phyloP scores from a whole-genome alignment of 2,329 filamentous ascomycete species.

The Trichoderma sp. region DNA sequence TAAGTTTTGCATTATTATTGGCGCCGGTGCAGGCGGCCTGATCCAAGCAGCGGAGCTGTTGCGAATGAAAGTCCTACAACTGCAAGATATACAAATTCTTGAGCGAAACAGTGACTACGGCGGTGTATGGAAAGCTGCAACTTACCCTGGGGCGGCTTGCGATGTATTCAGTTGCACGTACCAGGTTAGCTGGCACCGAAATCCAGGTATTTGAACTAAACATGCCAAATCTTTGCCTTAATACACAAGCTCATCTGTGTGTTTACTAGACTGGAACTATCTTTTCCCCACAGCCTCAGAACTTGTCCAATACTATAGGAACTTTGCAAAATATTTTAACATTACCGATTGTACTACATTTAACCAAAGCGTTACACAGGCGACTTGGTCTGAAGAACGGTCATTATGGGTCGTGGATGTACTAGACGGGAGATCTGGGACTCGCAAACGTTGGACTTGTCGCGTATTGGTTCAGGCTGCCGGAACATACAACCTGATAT shows the following conservation, averaged over 20 bases:
- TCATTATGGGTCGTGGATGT: background rate
- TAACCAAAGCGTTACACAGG: background rate
- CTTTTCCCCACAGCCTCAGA: background rate
- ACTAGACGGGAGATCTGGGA: background rate
- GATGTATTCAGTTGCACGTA: background rate
- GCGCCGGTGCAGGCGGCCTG: background rate
- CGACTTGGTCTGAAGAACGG: background rate
- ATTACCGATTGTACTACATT: background rate
- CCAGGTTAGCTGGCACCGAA: background rate
- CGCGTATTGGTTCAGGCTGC: background rate
- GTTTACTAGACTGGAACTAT: background rate
- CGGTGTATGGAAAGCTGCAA: background rate
- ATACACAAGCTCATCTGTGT: background rate
- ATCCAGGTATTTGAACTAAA: background rate
- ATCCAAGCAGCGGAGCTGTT: background rate
- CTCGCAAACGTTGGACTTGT: background rate
- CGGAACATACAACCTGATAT: background rate
- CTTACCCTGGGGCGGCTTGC: background rate
- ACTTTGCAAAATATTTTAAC: background rate
- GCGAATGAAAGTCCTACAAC: background rate
- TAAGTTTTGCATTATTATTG: background rate
- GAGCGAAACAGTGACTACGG: background rate
- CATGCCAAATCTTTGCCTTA: background rate
- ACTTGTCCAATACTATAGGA: background rate
- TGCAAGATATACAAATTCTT: background rate